These are phyloP conservation scores for Melampsora abietis-canadensis DNA, from an alignment of 1,284 basidiomycete genomes.

Conservation along the genomic window DNA sequence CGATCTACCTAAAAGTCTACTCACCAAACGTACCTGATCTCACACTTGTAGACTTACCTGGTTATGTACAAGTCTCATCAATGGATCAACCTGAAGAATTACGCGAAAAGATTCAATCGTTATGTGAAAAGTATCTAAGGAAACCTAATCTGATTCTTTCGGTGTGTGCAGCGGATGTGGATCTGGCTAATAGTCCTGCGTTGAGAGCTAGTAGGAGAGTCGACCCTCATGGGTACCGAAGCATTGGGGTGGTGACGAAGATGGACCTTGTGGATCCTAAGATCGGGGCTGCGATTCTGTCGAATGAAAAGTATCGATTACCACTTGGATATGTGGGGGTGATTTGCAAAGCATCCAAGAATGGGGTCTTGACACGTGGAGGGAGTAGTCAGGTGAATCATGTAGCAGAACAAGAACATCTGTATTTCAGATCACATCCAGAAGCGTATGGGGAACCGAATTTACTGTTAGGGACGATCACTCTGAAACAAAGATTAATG, in stretches of 20 bases:
- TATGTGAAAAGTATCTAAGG: conserved; percentile 95
- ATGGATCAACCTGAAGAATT: conserved; percentile 93
- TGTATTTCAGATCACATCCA: conserved; percentile 71
- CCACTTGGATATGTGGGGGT: conserved; percentile 96
- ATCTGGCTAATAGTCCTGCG: conserved; percentile 95
- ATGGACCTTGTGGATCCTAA: conserved; percentile 92
- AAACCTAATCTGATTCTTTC: conserved; percentile 98
- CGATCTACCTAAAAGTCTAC: conserved; percentile 94
- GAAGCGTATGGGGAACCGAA: conserved; percentile 65
- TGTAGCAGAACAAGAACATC: conserved; percentile 63
- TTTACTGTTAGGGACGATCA: conserved; percentile 86
- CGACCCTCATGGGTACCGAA: conserved; percentile 87
- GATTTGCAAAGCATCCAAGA: conserved; percentile 71
- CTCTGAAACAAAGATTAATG: conserved; percentile 83
- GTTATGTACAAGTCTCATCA: conserved; percentile 91
- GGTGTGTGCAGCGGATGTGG: conserved; percentile 96
- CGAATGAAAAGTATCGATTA: conserved; percentile 91
- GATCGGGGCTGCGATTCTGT: conserved; percentile 74
- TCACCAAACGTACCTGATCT: conserved; percentile 93
- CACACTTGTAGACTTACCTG: conserved; percentile 93
- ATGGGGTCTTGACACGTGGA: conserved; percentile 39
- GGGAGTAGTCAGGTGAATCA: neutral
- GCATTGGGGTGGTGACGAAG: conserved; percentile 97
- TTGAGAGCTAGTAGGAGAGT: conserved; percentile 86
- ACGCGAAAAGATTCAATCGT: conserved; percentile 80